Evolutionary conservation across 2,329 filamentous ascomycete genomes (phyloP).

Genomic region (Paecilomyces niveus): DNA sequence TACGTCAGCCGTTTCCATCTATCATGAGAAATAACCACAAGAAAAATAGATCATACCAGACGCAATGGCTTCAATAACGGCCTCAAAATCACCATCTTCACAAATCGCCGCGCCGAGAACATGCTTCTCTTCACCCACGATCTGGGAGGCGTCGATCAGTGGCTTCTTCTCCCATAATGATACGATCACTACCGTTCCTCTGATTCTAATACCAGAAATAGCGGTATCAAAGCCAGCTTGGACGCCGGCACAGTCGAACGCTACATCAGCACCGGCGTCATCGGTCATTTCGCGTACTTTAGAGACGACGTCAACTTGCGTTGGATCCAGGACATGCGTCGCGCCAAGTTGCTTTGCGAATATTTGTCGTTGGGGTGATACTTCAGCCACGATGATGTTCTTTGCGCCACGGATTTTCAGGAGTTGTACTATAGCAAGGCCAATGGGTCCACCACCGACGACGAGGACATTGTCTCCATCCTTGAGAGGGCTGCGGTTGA

Average conservation of each 20-base stretch:
- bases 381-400: slow-evolving; percentile 52
- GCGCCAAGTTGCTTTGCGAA: slow-evolving; percentile 51
- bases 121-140: slow-evolving; percentile 48
- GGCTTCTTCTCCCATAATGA: slow-evolving; percentile 56
- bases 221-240: slow-evolving; percentile 41
- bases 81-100: slow-evolving; percentile 49
- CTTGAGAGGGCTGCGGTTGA: slow-evolving; percentile 42
- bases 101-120: slow-evolving; percentile 44
- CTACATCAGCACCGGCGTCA: slow-evolving; percentile 45
- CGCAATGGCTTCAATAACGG: slow-evolving; percentile 46
- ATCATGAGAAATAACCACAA: background rate
- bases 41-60: slow-evolving; percentile 20
- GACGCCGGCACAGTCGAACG: slow-evolving; percentile 59
- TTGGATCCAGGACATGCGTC: slow-evolving; percentile 47
- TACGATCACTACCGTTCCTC: slow-evolving; percentile 55
- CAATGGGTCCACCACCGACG: slow-evolving; percentile 57
- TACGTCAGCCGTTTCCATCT: background rate
- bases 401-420: slow-evolving; percentile 46
- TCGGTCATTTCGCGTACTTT: slow-evolving; percentile 42
- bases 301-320: slow-evolving; percentile 39
- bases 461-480: slow-evolving; percentile 45
- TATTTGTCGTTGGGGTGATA: slow-evolving; percentile 44
- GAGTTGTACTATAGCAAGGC: slow-evolving; percentile 52
- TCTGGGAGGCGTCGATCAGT: slow-evolving; percentile 46
- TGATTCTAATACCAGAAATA: slow-evolving; percentile 44